A percentile compares a stretch with the other conserved stretches of the same genome.
These are phyloP conservation scores for Aspergillus ibericus DNA, from an alignment of 2,329 filamentous ascomycete genomes.

Conservation along the genomic window DNA sequence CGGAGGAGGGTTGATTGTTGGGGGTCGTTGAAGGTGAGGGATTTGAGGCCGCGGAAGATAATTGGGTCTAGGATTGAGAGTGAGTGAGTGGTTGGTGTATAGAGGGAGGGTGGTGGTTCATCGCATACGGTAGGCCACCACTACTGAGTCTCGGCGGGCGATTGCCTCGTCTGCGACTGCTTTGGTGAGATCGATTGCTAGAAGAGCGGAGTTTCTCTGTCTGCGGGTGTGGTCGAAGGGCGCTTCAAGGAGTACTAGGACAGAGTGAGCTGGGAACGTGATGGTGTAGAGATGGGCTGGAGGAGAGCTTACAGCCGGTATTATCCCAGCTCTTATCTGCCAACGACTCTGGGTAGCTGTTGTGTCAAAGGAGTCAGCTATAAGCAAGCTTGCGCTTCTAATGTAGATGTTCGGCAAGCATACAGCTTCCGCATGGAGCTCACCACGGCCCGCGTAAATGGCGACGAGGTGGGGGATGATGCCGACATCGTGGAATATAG, in stretches of 20 bases:
- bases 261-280: not conserved
- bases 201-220: slow-evolving; percentile 67
- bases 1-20: slow-evolving; percentile 84
- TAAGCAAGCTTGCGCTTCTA: slow-evolving; percentile 9
- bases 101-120: not conserved
- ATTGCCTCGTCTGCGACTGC: slow-evolving; percentile 91
- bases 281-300: not conserved
- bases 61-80: slow-evolving; percentile 69
- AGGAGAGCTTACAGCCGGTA: slow-evolving; percentile 64
- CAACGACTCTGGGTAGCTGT: slow-evolving; percentile 77
- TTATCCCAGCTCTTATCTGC: slow-evolving; percentile 95
- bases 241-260: slow-evolving; percentile 66
- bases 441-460: slow-evolving; percentile 69
- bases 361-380: slow-evolving; percentile 37
- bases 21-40: slow-evolving; percentile 76
- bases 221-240: slow-evolving; percentile 59
- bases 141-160: slow-evolving; percentile 68
- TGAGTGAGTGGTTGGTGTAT: not conserved
- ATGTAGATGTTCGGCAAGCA: slow-evolving; percentile 36
- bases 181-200: slow-evolving; percentile 88
- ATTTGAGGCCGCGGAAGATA: slow-evolving; percentile 91
- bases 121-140: slow-evolving; percentile 81
- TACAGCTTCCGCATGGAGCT: slow-evolving; percentile 77
- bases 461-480: slow-evolving; percentile 47
- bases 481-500: slow-evolving; percentile 36